phyloP scores from a whole-genome alignment of 441 rosid genomes.

The Metrosideros polymorpha region DNA sequence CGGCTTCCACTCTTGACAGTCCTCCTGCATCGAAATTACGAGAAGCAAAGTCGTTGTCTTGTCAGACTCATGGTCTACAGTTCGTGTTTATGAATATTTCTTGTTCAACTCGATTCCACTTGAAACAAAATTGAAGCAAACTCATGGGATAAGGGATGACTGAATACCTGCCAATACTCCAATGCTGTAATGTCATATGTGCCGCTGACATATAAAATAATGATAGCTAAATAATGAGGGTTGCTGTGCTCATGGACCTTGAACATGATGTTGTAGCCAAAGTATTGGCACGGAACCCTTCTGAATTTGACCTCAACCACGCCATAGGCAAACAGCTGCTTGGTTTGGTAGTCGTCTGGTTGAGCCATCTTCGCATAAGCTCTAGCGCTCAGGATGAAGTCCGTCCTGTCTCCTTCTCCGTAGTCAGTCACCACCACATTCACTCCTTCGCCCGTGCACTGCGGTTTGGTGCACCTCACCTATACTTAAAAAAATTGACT shows the following conservation, averaged over 20 bases:
- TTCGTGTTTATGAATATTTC: not conserved
- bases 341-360: constrained; percentile 14
- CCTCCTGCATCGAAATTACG: not conserved
- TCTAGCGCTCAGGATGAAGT: constrained; percentile 67
- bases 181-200: constrained; percentile 22
- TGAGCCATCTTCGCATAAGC: constrained; percentile 56
- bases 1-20: not conserved
- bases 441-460: constrained; percentile 58
- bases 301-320: constrained; percentile 67
- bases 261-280: constrained; percentile 33
- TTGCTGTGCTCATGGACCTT: constrained; percentile 70
- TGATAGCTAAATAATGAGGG: constrained; percentile 38
- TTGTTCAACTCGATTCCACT: not conserved
- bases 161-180: not conserved
- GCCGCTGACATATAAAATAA: constrained; percentile 42
- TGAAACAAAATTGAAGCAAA: not conserved
- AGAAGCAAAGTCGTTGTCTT: not conserved
- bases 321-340: constrained; percentile 43
- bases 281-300: constrained; percentile 54
- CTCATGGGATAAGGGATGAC: not conserved
- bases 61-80: not conserved
- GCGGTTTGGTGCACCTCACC: constrained; percentile 72
- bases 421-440: constrained; percentile 69
- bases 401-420: constrained; percentile 77
- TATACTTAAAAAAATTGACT: not conserved